Evolutionary conservation across 176 grass and related monocot genomes (phyloP).

Genomic region (Cymbopogon citratus): DNA sequence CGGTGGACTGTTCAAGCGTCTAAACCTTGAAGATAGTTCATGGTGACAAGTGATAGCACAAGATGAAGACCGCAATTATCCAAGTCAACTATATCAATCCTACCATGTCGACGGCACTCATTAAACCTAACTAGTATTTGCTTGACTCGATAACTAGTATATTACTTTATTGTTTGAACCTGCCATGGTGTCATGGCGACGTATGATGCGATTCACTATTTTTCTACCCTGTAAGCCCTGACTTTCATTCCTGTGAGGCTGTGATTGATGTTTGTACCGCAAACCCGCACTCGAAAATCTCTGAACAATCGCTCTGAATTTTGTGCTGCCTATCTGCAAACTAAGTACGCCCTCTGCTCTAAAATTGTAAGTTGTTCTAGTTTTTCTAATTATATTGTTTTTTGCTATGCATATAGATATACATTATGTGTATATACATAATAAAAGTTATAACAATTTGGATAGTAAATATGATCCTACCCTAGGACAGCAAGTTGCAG

Average conservation of each 20-base stretch:
- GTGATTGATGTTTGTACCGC: background rate
- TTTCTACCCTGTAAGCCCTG: background rate
- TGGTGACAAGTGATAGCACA: background rate
- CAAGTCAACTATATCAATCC: background rate
- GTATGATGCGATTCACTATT: background rate
- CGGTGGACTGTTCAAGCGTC: background rate
- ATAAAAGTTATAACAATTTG: background rate
- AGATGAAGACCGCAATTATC: background rate
- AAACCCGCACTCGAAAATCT: background rate
- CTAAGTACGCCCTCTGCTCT: background rate
- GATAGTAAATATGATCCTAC: background rate
- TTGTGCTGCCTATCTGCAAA: background rate
- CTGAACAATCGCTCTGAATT: background rate
- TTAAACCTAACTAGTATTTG: background rate
- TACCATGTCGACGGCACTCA: no score
- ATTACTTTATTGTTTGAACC: background rate
- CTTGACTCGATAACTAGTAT: background rate
- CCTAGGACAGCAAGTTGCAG: background rate
- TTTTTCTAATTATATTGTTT: no score
- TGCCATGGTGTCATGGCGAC: no score
- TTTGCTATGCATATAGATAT: no score
- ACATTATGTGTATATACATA: no score
- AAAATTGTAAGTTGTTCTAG: background rate
- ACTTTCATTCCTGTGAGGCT: background rate
- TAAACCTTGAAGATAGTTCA: background rate